A percentile compares a stretch with the other conserved stretches of the same genome.
Evolutionary conservation across 176 grass and related monocot genomes (phyloP).

Genomic region (Phoenix roebelenii): DNA sequence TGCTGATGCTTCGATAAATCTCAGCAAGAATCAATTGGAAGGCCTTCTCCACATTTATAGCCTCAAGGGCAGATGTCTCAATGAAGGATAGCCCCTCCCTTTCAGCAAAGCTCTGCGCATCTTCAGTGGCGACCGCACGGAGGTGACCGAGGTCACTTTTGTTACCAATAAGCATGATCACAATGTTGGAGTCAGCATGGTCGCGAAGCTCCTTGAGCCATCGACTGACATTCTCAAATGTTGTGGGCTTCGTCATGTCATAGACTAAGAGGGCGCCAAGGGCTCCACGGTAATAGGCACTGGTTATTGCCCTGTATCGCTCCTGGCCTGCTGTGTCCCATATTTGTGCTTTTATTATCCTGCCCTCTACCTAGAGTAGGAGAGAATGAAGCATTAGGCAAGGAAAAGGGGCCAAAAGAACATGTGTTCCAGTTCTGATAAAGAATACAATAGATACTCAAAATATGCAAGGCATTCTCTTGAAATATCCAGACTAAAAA

Average conservation of each 20-base stretch:
- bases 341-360: slow-evolving; percentile 7
- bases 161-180: slow-evolving; percentile 6
- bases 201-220: slow-evolving; percentile 13
- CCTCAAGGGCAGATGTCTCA: slow-evolving; percentile 7
- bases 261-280: slow-evolving; percentile 1
- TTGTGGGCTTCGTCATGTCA: slow-evolving; percentile 5
- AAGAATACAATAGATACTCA: too few species aligned
- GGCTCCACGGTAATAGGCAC: slow-evolving; percentile 10
- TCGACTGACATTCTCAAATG: slow-evolving; percentile 4
- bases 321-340: slow-evolving; percentile 15
- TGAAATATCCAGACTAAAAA: too few species aligned
- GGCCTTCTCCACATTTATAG: slow-evolving; percentile 11
- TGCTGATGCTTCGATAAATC: slow-evolving; percentile 7
- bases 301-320: slow-evolving; percentile 9
- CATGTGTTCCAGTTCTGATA: too few species aligned
- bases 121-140: not conserved
- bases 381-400: not conserved
- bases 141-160: slow-evolving; percentile 7
- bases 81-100: slow-evolving; percentile 3
- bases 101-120: slow-evolving; percentile 2
- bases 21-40: slow-evolving; percentile 5
- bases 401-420: not conserved
- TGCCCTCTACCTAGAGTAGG: not conserved
- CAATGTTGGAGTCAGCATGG: slow-evolving; percentile 8
- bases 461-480: too few species aligned